Evolutionary conservation across 495 filamentous ascomycete species (phyloP), one percentile per base, ranked within the genome.

Genomic region (Xanthoparmelia taractica): DNA sequence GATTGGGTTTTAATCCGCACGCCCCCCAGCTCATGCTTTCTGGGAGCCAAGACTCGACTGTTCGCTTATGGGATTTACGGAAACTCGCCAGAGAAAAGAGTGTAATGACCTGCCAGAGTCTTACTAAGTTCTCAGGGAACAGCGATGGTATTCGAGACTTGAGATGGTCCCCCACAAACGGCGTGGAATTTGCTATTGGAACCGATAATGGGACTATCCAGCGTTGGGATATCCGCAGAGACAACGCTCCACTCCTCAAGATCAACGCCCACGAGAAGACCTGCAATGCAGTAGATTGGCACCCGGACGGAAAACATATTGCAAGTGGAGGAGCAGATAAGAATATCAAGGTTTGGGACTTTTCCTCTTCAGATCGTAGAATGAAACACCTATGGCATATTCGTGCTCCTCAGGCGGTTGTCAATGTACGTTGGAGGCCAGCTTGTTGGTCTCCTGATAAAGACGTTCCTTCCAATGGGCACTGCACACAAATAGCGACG

Each of bases 311-410:
- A 36, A 89, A 89, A 63, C 89, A 97, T 72, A 78, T 96, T 20
- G 85, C 88, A 43, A 96, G 90, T 70, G 91, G 88, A 31, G 88
- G 92, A 43, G 79, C 82, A 31, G 94, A 98, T 71, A 84, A 85
- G 64, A 87, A 85, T 58, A 88, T 96, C 67, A 86, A 92, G 83
- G 85, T 97, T 38, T 98, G 95, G 95, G 91, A 97, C 73, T 82
- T 97, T 69, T 79, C 82, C n/a, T 84, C 83, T 34, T 83, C 85
- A 34, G 86, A 90, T 66, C 86, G 89, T 70, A 82, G 89, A 56
- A 90, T 91, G 73, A 96, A 94, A 71, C 81, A 92, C 17, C 72
- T 73, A 17, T 84, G 78, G 66, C 76, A 81, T 45, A 75, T 88
- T 56, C 79, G 84, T 61, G 82, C 84, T 20, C 85, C 85, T 27